These are phyloP conservation scores for Pseudogymnoascus pannorum DNA, from an alignment of 2,329 filamentous ascomycete species.

Conservation along the genomic window DNA sequence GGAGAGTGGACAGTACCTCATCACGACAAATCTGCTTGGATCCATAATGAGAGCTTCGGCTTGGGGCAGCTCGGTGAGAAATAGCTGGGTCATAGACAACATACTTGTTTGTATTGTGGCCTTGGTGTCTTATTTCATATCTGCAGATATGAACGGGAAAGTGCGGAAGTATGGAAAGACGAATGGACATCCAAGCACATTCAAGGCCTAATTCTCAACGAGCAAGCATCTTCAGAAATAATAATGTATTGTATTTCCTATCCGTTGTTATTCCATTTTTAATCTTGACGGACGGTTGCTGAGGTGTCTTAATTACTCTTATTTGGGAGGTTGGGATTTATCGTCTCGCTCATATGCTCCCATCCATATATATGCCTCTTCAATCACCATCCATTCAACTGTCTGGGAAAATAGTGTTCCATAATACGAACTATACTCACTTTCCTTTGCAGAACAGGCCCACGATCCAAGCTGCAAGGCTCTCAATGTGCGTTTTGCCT, in stretches of 20 bases:
- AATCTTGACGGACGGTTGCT: neutral
- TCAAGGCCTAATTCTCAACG: neutral
- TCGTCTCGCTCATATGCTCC: neutral
- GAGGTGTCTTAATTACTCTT: neutral
- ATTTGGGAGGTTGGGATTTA: neutral
- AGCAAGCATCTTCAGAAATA: neutral
- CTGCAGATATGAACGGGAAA: conserved; percentile 49
- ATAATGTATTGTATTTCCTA: conserved; percentile 6
- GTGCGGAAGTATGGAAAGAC: conserved; percentile 49
- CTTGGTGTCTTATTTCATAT: conserved; percentile 46
- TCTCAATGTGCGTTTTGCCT: neutral
- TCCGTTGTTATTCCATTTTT: neutral
- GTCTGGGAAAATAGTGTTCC: neutral
- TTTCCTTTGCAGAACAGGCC: neutral
- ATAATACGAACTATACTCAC: neutral
- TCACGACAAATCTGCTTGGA: conserved; percentile 69
- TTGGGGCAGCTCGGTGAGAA: conserved; percentile 49
- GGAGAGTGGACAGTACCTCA: conserved; percentile 71
- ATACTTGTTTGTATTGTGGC: conserved; percentile 46
- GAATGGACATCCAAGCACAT: conserved; percentile 48
- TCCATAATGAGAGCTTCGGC: conserved; percentile 59
- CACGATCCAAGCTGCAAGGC: neutral
- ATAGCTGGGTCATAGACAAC: conserved; percentile 54
- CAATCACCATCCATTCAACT: neutral
- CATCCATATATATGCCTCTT: neutral